Conservation (phyloP, 2,329 filamentous ascomycete genomes). For the Fusarium brevicatenulatum region DNA sequence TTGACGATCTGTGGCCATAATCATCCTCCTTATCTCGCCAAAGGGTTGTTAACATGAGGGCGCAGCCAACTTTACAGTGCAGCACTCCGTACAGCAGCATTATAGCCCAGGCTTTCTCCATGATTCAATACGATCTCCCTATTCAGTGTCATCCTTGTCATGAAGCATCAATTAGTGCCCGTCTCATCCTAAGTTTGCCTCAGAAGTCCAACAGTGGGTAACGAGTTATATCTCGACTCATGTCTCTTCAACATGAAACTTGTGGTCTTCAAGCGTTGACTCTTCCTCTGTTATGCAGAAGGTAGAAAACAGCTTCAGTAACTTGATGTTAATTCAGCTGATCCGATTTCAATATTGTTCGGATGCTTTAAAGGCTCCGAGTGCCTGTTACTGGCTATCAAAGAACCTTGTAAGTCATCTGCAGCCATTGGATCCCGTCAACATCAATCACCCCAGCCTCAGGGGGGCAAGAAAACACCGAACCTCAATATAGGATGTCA, state of each 20-base stretch:
- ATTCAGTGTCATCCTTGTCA: conserved; percentile 13
- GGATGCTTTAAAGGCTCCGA: background rate
- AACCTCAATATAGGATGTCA: no score
- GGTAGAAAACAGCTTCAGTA: background rate
- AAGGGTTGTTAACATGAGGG: background rate
- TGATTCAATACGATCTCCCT: background rate
- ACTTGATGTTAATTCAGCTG: background rate
- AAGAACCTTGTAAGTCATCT: conserved; percentile 7
- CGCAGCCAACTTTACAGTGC: background rate
- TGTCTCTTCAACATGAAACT: conserved; percentile 19
- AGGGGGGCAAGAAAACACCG: no score
- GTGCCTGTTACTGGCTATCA: background rate
- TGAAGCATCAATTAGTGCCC: conserved; percentile 9
- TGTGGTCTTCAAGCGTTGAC: background rate
- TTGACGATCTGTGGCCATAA: background rate
- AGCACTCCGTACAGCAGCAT: background rate
- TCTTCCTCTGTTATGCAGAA: background rate
- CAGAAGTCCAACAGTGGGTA: conserved; percentile 21
- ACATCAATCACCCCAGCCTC: conserved; percentile 24
- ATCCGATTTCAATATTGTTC: background rate
- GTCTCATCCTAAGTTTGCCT: conserved; percentile 22
- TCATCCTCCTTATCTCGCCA: conserved; percentile 4
- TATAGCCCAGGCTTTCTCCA: background rate
- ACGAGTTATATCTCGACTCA: conserved; percentile 18
- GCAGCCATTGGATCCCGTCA: conserved; percentile 6